Evolutionary conservation across 2,329 filamentous ascomycete genomes (phyloP).

Genomic region (Sordariomycetes sp.): DNA sequence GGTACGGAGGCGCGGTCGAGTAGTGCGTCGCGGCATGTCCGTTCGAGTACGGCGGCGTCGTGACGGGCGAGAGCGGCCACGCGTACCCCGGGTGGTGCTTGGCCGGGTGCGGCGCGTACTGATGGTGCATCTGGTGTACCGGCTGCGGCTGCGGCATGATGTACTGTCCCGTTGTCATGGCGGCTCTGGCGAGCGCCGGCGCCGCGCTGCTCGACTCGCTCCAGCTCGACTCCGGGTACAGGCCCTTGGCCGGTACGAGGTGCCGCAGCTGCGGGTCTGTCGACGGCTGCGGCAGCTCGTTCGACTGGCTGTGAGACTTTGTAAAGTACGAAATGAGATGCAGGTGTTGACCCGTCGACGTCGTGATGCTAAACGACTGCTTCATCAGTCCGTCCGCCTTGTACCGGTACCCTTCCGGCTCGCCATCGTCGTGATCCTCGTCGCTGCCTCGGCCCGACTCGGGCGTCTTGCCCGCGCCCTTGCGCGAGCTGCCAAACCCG

Average conservation of each 20-base stretch:
- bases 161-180: constrained; percentile 38
- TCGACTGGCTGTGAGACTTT: constrained; percentile 54
- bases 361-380: constrained; percentile 98
- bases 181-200: constrained; percentile 67
- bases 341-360: constrained; percentile 73
- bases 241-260: constrained; percentile 79
- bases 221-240: constrained; percentile 94
- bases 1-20: constrained; percentile 11
- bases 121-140: constrained; percentile 18
- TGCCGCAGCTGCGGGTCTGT: constrained; percentile 67
- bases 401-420: constrained; percentile 84
- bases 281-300: constrained; percentile 68
- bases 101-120: constrained; percentile 14
- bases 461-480: constrained; percentile 57
- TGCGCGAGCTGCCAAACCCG: constrained; percentile 45
- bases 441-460: constrained; percentile 73
- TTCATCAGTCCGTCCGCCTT: constrained; percentile 98
- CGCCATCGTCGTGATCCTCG: constrained; percentile 71
- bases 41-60: constrained; percentile 33
- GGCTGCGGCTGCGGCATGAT: constrained; percentile 9
- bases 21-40: constrained; percentile 18
- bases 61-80: constrained; percentile 42
- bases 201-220: constrained; percentile 64
- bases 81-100: constrained; percentile 15
- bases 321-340: constrained; percentile 97